phyloP scores from a whole-genome alignment of 768 basidiomycete species.

The Boletus rubroflammeus region DNA sequence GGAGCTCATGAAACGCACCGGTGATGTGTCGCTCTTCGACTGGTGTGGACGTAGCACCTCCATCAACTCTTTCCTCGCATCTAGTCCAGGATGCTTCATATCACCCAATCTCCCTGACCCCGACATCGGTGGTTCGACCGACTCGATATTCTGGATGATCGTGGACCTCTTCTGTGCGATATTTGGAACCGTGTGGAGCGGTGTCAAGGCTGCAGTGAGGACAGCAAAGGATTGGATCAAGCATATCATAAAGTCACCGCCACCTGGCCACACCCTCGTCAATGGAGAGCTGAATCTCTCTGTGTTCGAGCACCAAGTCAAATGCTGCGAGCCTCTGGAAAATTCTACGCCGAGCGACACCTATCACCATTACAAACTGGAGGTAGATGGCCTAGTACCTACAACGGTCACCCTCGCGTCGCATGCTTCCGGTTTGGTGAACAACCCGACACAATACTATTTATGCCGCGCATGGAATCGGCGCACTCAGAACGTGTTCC shows the following conservation, averaged over 20 bases:
- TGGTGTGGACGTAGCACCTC: constrained; percentile 22
- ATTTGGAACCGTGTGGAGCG: constrained; percentile 7
- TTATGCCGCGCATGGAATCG: constrained; percentile 23
- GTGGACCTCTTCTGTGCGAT: constrained; percentile 8
- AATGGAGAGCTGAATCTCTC: constrained; percentile 24
- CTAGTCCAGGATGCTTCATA: constrained; percentile 15
- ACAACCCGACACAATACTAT: constrained; percentile 10
- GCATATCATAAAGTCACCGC: constrained; percentile 5
- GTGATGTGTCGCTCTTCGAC: constrained; percentile 23
- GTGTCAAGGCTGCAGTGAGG: neutral
- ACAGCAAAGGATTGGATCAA: constrained; percentile 1
- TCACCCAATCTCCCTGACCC: constrained; percentile 1
- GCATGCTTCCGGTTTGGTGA: neutral
- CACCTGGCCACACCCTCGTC: constrained; percentile 18
- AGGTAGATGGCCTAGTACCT: constrained; percentile 5
- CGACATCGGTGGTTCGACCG: constrained; percentile 2
- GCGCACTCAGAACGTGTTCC: constrained; percentile 12
- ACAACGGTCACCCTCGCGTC: constrained; percentile 9
- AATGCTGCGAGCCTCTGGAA: constrained; percentile 2
- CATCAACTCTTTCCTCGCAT: constrained; percentile 23
- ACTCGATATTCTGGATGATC: constrained; percentile 13
- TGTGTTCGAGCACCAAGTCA: constrained; percentile 21
- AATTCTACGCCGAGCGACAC: neutral
- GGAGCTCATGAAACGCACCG: constrained; percentile 27
- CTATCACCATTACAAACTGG: constrained; percentile 12